These are phyloP conservation scores for Dalbergia cultrata DNA, from an alignment of 306 rosid genomes.

Conservation along the genomic window DNA sequence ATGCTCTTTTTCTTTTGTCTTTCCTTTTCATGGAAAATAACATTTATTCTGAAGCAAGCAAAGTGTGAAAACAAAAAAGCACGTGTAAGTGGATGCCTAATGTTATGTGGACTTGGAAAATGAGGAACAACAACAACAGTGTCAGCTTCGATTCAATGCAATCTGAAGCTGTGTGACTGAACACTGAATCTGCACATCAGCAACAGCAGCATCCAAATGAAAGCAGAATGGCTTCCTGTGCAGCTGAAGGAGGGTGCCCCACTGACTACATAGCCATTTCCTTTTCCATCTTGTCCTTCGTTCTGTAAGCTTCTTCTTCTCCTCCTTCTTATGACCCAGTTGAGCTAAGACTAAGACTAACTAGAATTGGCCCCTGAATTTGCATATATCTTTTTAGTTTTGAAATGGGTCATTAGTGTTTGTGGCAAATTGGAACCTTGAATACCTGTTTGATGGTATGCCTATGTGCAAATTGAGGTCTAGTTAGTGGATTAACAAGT, in stretches of 20 bases:
- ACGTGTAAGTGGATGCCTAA: slow-evolving; percentile 37
- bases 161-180: slow-evolving; percentile 21
- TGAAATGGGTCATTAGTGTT: not conserved
- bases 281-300: slow-evolving; percentile 60
- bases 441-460: slow-evolving; percentile 47
- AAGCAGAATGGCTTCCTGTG: slow-evolving; percentile 67
- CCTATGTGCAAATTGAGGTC: slow-evolving; percentile 20
- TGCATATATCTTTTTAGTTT: not conserved
- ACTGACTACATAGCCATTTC: slow-evolving; percentile 78
- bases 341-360: not conserved
- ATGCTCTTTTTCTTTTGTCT: too few species aligned
- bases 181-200: slow-evolving; percentile 11
- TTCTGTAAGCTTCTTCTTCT: slow-evolving; percentile 58
- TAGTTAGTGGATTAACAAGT: slow-evolving; percentile 15
- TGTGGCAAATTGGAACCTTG: not conserved
- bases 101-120: slow-evolving; percentile 19
- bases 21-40: too few species aligned
- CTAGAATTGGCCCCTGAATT: not conserved
- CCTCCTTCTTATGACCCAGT: not conserved
- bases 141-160: slow-evolving; percentile 34
- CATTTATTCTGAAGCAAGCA: not conserved
- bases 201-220: slow-evolving; percentile 43
- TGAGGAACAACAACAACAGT: slow-evolving; percentile 5
- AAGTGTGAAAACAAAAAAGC: slow-evolving; percentile 20
- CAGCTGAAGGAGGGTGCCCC: slow-evolving; percentile 86